These are phyloP conservation scores for Phylloporus rhodoxanthus DNA, from an alignment of 768 basidiomycete species.

Conservation along the genomic window DNA sequence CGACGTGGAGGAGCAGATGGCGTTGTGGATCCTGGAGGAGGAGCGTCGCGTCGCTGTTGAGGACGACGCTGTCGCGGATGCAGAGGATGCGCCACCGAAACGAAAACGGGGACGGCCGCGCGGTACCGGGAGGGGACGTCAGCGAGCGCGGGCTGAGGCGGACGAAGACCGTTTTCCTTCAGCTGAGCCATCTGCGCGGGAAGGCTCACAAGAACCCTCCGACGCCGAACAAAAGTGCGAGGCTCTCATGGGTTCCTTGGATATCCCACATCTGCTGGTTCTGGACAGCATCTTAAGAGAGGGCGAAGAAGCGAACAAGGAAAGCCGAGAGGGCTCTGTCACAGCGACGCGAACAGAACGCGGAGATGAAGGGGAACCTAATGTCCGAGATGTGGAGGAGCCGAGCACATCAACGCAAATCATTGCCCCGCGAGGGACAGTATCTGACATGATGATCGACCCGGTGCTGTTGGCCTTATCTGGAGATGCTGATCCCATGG, in stretches of 20 bases:
- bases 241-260: conserved; percentile 28
- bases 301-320: conserved; percentile 18
- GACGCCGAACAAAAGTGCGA: conserved; percentile 11
- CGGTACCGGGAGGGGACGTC: background rate
- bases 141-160: background rate
- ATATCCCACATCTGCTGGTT: conserved; percentile 25
- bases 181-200: background rate
- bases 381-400: background rate
- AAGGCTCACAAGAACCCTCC: background rate
- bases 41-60: conserved; percentile 9
- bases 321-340: conserved; percentile 10
- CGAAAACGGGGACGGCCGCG: conserved; percentile 11
- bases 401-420: background rate
- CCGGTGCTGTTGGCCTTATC: conserved; percentile 28
- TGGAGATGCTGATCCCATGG: conserved; percentile 2
- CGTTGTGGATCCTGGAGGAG: conserved; percentile 15
- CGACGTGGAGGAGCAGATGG: conserved; percentile 31
- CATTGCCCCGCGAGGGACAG: background rate
- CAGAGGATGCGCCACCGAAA: background rate
- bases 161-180: background rate
- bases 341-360: background rate
- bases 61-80: background rate
- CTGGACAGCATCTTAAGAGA: conserved; percentile 35
- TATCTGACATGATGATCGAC: conserved; percentile 24
- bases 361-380: conserved; percentile 4